Evolutionary conservation across 345 rosid species (phyloP).

Genomic region (Populus davidiana): DNA sequence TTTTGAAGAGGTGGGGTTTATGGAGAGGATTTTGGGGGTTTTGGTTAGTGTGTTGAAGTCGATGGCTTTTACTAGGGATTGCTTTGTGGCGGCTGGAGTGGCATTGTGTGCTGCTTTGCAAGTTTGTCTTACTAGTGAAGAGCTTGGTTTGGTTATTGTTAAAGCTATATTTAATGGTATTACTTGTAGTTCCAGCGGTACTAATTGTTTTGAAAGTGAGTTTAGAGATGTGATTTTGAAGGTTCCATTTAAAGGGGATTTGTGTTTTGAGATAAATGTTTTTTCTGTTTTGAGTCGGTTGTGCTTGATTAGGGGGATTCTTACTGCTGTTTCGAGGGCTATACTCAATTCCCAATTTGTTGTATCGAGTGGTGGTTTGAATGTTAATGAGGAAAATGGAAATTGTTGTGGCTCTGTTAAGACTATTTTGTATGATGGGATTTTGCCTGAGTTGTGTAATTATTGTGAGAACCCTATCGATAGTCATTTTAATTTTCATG

Average conservation of each 20-base stretch:
- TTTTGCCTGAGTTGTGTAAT: conserved; percentile 80
- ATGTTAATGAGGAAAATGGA: conserved; percentile 27
- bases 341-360: conserved; percentile 55
- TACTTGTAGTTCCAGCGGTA: conserved; percentile 24
- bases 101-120: conserved; percentile 79
- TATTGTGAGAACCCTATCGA: conserved; percentile 84
- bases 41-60: conserved; percentile 61
- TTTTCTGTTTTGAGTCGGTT: conserved; percentile 78
- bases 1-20: conserved; percentile 35
- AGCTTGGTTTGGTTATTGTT: conserved; percentile 66
- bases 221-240: conserved; percentile 44
- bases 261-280: conserved; percentile 48
- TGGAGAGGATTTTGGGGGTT: conserved; percentile 59
- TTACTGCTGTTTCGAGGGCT: conserved; percentile 79
- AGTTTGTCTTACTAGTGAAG: conserved; percentile 60
- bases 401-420: conserved; percentile 31
- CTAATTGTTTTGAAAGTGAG: conserved; percentile 20
- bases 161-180: conserved; percentile 54
- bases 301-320: conserved; percentile 91
- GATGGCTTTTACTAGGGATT: conserved; percentile 70
- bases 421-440: conserved; percentile 73
- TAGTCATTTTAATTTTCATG: conserved; percentile 92
- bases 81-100: conserved; percentile 93
- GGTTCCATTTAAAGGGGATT: conserved; percentile 61
- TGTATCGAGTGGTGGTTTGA: conserved; percentile 24